Base-by-base conservation (phyloP, 2,329 filamentous ascomycete species). In the Zarea fungicola region DNA sequence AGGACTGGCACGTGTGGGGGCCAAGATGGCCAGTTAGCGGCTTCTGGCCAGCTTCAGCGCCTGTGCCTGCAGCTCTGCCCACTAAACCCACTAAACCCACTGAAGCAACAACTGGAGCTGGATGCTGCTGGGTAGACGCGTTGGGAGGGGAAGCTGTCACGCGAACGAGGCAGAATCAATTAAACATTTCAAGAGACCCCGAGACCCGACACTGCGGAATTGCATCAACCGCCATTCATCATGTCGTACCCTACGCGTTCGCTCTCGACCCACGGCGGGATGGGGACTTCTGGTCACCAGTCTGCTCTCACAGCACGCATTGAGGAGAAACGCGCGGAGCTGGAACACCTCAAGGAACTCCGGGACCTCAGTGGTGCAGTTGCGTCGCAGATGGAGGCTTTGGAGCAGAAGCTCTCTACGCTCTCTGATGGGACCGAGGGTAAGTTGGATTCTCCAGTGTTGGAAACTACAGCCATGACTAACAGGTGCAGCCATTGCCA, bases 401-500 rank as follows among this genome's bases (percentile, higher is more conserved):
- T 95, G 46, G 86, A 91, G 59, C 80, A 86, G 61, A 92, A 90
- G 65, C 71, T 95, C 8, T 75, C 77, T 13, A 95, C 88, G 0
- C 67, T 95, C 22, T 87, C 86, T 1, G 83, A 90, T 58, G 89
- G 89, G 13, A 93, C 89, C 25, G 87, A 93, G 78, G 85, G 85
- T 86, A 62, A 52, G 63, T 49, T 18, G 42, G 2, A 22, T 36
- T 18, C 21, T 21, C 11, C 26, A 31, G 32, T 39, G 16, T 29
- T 42, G n/a, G n/a, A n/a, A n/a, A n/a, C n/a, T 11, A 52, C 53
- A 54, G 52, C 58, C 22, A n/a, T 22, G 25, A 10, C 59, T 65
- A 36, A 67, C 53, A n/a, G 52, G 44, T 31, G 40, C 63, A 89
- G 87, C 86, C 52, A 89, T 95, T 60, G 88, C 89, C 32, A 79